phyloP scores from a whole-genome alignment of 2,329 filamentous ascomycete genomes.

The Trichocomaceae sp. region DNA sequence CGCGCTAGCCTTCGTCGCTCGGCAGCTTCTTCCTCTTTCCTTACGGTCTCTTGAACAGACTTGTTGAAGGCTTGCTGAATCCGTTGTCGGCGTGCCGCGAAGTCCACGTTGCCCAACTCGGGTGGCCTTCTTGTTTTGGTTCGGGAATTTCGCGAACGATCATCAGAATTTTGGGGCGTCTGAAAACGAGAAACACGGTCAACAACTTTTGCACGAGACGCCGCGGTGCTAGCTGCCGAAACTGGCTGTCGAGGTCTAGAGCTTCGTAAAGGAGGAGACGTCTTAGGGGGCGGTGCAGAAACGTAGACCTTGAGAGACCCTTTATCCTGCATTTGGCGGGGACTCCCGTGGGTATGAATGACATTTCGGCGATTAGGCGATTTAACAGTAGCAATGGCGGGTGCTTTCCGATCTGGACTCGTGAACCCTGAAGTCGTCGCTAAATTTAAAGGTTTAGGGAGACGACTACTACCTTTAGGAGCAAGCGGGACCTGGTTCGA shows the following conservation, averaged over 20 bases:
- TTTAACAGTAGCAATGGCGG: slow-evolving; percentile 26
- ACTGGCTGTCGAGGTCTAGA: slow-evolving; percentile 75
- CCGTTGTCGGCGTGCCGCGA: slow-evolving; percentile 70
- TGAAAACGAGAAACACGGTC: slow-evolving; percentile 49
- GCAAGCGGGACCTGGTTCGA: slow-evolving; percentile 27
- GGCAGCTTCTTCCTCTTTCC: slow-evolving; percentile 52
- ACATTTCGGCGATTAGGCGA: slow-evolving; percentile 31
- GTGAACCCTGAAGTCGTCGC: slow-evolving; percentile 13
- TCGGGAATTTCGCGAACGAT: slow-evolving; percentile 26
- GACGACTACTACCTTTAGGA: slow-evolving; percentile 35
- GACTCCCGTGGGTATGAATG: slow-evolving; percentile 27
- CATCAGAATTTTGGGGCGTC: slow-evolving; percentile 28
- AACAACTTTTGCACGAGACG: slow-evolving; percentile 59
- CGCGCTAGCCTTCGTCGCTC: slow-evolving; percentile 40
- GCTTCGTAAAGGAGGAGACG: slow-evolving; percentile 72
- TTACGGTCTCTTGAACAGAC: slow-evolving; percentile 63
- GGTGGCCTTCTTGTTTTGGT: slow-evolving; percentile 43
- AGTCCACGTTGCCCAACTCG: slow-evolving; percentile 72
- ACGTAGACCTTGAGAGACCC: slow-evolving; percentile 67
- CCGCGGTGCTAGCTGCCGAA: slow-evolving; percentile 64
- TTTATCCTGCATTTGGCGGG: slow-evolving; percentile 44
- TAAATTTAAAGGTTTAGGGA: slow-evolving; percentile 30
- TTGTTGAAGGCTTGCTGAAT: slow-evolving; percentile 82
- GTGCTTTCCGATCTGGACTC: slow-evolving; percentile 23
- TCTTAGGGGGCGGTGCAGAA: slow-evolving; percentile 60